Evolutionary conservation across 225 moss, liverwort and hornwort genomes (phyloP), one percentile per base, ranked within the genome.

Genomic region (Antitrichia curtipendula): DNA sequence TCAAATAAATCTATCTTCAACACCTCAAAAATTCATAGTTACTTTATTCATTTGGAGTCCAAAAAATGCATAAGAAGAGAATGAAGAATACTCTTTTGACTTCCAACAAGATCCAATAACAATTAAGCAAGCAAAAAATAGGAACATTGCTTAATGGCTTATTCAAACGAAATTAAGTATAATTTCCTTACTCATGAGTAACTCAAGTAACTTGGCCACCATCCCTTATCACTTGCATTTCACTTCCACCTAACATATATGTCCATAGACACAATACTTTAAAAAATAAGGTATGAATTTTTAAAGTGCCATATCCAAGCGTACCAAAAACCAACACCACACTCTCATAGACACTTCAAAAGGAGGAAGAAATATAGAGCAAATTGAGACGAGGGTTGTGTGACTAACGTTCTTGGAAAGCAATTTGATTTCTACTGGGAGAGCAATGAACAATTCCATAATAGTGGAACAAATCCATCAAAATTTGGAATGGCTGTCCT

Each of bases 261-360:
- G 32, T 2, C 20, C 20, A 0, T 49, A 2, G 6, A 49, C 20
- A 32, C 0, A 0, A 4, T 31, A 49, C 16, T 49, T 31, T 20
- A 19, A 53, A n/a, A 36, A 8, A 53, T 2, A 53, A 53, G 36
- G 23, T 36, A n/a, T n/a, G 54, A 76, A 9, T 15, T 36, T 53
- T 53, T 23, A 23, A 53, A 23, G 52, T 23, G 23, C 3, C 2
- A 2, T 17, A 3, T 40, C 17, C 3, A n/a, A 4, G n/a, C 57
- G 5, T 40, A 78, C 18, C 57, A 6, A 58, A 40, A 41, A 79
- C 2, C 19, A 79, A 40, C 8, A 25, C 28, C 5, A 57, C 1
- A 1, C 1, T 38, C 57, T 57, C 38, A 54, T 54, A 38, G 4
- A 40, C 32, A 57, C 83, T 54, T 70, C 43, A 0, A 43, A 43